These are phyloP conservation scores for Lactarius vividus DNA, from an alignment of 768 basidiomycete species.

Conservation along the genomic window DNA sequence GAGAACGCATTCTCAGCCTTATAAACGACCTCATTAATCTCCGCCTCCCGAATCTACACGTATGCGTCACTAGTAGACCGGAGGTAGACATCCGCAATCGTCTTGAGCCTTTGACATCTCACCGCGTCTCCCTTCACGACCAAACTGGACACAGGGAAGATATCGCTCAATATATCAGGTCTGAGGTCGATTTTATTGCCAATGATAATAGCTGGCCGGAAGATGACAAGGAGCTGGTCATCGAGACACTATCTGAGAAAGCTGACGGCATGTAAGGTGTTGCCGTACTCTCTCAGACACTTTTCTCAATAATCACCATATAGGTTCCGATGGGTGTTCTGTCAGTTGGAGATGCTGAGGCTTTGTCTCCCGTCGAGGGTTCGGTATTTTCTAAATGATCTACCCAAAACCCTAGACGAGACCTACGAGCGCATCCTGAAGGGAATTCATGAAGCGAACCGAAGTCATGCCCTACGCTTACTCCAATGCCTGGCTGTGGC, in stretches of 20 bases:
- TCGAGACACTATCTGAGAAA: background rate
- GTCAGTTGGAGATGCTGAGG: background rate
- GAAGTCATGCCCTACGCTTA: background rate
- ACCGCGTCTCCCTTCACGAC: background rate
- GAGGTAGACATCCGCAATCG: background rate
- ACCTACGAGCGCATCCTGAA: background rate
- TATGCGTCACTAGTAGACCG: background rate
- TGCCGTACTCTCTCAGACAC: background rate
- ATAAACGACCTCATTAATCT: background rate
- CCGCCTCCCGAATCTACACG: background rate
- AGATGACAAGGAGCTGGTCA: background rate
- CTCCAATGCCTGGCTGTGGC: background rate
- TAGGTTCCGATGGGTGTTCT: background rate
- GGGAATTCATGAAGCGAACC: background rate
- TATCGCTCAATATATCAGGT: background rate
- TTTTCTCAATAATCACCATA: background rate
- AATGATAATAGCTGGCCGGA: background rate
- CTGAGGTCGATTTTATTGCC: background rate
- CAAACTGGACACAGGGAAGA: background rate
- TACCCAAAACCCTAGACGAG: background rate
- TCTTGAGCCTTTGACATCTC: background rate
- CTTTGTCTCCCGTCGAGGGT: background rate
- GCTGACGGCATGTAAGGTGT: background rate
- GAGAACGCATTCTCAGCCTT: background rate
- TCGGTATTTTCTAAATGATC: background rate